Evolutionary conservation across 73 alveolate species (phyloP), one percentile per base, ranked within the genome.

Genomic region (Paramecium sonneborni): DNA sequence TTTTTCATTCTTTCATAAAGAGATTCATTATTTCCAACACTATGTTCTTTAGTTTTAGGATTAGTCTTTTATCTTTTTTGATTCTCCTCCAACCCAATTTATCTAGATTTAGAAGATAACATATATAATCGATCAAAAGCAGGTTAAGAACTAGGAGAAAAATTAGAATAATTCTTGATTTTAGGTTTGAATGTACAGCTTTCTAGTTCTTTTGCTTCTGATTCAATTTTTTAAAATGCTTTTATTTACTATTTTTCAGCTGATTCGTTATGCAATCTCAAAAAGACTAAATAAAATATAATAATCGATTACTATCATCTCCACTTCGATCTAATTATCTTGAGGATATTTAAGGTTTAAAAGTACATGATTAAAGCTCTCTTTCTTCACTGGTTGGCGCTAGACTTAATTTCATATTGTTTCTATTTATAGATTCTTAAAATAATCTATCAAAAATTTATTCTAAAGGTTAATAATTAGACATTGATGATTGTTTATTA

Each of bases 1-100:
- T 38, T 79, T 79, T 79, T 79, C 90, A 79, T 79, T 79, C 90
- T 79, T 34, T 79, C 90, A 44, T 39, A 79, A 15, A 79, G 72
- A 20, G 90, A 43, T 38, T 74, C 87, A n/a, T 74, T 34, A 10
- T 37, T 39, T 8, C 30, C 44, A 26, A 62, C 24, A 48, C 30
- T 15, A 15, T 48, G 68, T 48, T 48, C 68, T 8, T 48, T 62
- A 26, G 28, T 8, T 62, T 62, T 62, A 26, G 48, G 39, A 32
- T 30, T 32, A 5, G 44, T 32, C 84, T 62, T 62, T 30, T 30
- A 24, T 26, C 30, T 79, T 23, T 24, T 23, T 43, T 20, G 21
- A 9, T n/a, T 79, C 18, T 79, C 90, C 1, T 79, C 44, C 24
- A 20, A 62, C 6, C 35, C 37, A 20, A 21, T 79, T 39, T 79